Evolutionary conservation across 495 filamentous ascomycete genomes (phyloP).

Genomic region (Staphylotrichum longicolle): DNA sequence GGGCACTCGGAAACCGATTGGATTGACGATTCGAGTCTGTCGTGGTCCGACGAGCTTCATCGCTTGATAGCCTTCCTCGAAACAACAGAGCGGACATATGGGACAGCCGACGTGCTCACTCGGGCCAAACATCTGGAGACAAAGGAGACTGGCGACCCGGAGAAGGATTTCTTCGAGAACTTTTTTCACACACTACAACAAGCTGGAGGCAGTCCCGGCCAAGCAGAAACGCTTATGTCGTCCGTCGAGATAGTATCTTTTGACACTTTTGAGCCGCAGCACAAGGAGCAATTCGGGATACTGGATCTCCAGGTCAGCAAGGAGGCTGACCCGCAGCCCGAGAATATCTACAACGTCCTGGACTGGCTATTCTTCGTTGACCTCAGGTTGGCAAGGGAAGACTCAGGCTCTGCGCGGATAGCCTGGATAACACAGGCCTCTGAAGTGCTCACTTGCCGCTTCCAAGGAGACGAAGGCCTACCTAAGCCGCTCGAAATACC

Average conservation of each 20-base stretch:
- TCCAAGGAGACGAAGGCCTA: slow-evolving; percentile 46
- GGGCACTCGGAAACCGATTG: slow-evolving; percentile 54
- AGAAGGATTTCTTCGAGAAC: slow-evolving; percentile 33
- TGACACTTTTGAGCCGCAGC: slow-evolving; percentile 1
- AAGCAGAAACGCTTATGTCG: slow-evolving; percentile 12
- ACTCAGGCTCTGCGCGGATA: slow-evolving; percentile 43
- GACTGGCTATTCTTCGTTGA: slow-evolving; percentile 64
- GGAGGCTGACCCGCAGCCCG: slow-evolving; percentile 29
- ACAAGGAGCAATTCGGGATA: slow-evolving; percentile 38
- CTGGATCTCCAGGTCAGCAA: slow-evolving; percentile 34
- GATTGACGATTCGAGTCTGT: slow-evolving; percentile 25
- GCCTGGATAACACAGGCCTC: slow-evolving; percentile 54
- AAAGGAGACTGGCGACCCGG: slow-evolving; percentile 18
- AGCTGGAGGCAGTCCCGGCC: not conserved
- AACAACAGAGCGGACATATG: slow-evolving; percentile 74
- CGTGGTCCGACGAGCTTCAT: slow-evolving; percentile 60
- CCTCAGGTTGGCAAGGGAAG: slow-evolving; percentile 28
- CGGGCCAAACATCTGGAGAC: not conserved
- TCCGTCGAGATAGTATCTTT: slow-evolving; percentile 19
- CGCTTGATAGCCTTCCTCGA: slow-evolving; percentile 88
- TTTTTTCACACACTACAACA: not conserved
- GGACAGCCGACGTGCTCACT: slow-evolving; percentile 57
- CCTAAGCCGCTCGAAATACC: slow-evolving; percentile 62
- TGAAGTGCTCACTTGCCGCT: slow-evolving; percentile 65
- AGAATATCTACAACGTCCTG: slow-evolving; percentile 69